Percentiles rank a stretch among this genome's conserved stretches.
Evolutionary conservation across 345 rosid species (phyloP).

Genomic region (Rubroshorea leprosula): DNA sequence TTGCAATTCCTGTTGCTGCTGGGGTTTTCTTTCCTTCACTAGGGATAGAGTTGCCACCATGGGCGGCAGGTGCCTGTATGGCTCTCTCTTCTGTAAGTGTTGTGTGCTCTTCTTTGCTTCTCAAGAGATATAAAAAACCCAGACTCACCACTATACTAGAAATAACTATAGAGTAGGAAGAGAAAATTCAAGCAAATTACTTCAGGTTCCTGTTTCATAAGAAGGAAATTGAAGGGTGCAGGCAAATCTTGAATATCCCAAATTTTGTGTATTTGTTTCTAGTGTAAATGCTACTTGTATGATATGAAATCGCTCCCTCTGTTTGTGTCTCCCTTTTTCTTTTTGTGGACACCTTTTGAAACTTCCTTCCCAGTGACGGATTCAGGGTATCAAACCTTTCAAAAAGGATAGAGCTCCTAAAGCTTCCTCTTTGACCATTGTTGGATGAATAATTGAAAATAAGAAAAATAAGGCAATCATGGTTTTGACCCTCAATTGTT

Average conservation of each 20-base stretch:
- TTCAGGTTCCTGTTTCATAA: conserved; percentile 3
- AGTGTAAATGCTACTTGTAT: conserved; percentile 27
- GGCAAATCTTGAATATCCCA: conserved; percentile 9
- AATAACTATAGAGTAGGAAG: conserved; percentile 55
- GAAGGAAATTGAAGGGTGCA: conserved; percentile 10
- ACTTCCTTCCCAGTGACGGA: too few species aligned
- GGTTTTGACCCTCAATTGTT: too few species aligned
- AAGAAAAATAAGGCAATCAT: too few species aligned
- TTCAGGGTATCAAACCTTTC: too few species aligned
- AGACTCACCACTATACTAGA: conserved; percentile 82
- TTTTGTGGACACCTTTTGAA: too few species aligned
- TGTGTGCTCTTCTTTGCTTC: conserved; percentile 86
- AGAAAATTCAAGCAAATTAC: background rate
- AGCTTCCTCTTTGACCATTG: too few species aligned
- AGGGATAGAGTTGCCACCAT: conserved; percentile 68
- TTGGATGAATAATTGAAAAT: too few species aligned
- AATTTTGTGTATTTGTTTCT: conserved; percentile 11
- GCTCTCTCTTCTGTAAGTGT: conserved; percentile 90
- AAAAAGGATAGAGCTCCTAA: too few species aligned
- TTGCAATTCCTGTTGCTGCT: conserved; percentile 74
- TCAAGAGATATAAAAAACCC: conserved; percentile 71
- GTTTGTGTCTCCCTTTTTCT: too few species aligned
- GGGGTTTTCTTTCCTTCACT: conserved; percentile 64
- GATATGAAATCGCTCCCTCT: too few species aligned
- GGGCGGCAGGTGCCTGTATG: conserved; percentile 93